A percentile compares a stretch with the other conserved stretches of the same genome.
phyloP scores from a whole-genome alignment of 2,329 filamentous ascomycete genomes.

The Chaetomium sp. region DNA sequence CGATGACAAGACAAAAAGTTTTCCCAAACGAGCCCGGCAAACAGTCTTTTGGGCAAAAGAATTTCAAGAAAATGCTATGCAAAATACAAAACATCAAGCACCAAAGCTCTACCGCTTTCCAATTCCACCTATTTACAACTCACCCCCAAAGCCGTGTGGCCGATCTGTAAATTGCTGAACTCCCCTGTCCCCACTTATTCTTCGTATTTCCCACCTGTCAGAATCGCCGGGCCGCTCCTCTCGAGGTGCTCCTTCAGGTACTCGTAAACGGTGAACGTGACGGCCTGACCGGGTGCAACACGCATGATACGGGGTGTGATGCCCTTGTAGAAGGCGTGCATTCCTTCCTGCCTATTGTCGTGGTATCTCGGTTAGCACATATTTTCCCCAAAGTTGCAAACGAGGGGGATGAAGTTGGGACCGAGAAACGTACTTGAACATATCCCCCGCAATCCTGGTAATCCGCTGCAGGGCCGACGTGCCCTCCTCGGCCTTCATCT shows the following conservation, averaged over 20 bases:
- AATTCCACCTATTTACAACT: too few species aligned
- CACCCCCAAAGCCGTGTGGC: too few species aligned
- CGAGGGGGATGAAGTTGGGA: neutral
- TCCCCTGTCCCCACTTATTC: slow-evolving; percentile 40
- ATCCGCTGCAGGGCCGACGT: slow-evolving; percentile 78
- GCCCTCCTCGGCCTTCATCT: slow-evolving; percentile 74
- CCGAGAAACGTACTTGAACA: slow-evolving; percentile 64
- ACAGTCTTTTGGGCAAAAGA: too few species aligned
- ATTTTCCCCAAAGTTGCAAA: neutral
- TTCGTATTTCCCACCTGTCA: slow-evolving; percentile 59
- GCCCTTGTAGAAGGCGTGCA: slow-evolving; percentile 96
- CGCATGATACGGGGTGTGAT: slow-evolving; percentile 97
- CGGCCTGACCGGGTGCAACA: slow-evolving; percentile 88
- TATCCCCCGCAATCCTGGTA: slow-evolving; percentile 67
- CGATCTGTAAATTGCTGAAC: too few species aligned
- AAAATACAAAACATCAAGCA: too few species aligned
- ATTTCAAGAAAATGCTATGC: too few species aligned
- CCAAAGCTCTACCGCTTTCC: too few species aligned
- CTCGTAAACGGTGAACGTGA: slow-evolving; percentile 72
- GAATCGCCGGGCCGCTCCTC: slow-evolving; percentile 51
- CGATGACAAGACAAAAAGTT: too few species aligned
- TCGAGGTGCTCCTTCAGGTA: slow-evolving; percentile 68
- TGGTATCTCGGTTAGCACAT: neutral
- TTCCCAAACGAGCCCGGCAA: too few species aligned
- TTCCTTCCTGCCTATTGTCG: slow-evolving; percentile 69